Conservation (phyloP, 2,329 filamentous ascomycete species). For the Biscogniauxia marginata region DNA sequence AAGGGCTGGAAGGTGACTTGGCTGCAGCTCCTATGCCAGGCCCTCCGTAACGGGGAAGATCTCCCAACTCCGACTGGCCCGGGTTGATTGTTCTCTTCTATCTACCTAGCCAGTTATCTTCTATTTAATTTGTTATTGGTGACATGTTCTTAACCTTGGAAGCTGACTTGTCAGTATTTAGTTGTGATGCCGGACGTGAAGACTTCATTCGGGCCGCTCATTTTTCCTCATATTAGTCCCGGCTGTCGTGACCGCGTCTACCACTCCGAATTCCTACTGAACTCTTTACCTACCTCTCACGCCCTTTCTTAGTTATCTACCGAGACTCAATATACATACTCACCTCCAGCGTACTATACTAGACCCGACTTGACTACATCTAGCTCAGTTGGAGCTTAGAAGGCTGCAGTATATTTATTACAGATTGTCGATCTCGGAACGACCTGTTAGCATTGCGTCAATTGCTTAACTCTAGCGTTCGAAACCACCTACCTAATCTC, state of each 20-base stretch:
- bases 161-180: not conserved
- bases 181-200: not conserved
- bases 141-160: not conserved
- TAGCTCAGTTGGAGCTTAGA: not conserved
- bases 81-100: slow-evolving; percentile 4
- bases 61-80: not conserved
- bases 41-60: not conserved
- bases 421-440: not conserved
- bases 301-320: not conserved
- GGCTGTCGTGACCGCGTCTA: not conserved
- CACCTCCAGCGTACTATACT: not conserved
- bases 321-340: not conserved
- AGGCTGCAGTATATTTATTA: not conserved
- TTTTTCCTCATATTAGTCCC: not conserved
- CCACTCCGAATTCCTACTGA: not conserved
- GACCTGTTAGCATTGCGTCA: not conserved
- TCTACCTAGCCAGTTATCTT: not conserved
- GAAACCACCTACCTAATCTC: not conserved
- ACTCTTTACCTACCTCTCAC: not conserved
- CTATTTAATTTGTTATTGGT: slow-evolving; percentile 6
- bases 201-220: not conserved
- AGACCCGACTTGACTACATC: not conserved
- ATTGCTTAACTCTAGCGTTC: not conserved
- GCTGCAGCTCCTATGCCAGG: not conserved
- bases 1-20: not conserved